Evolutionary conservation across 257 asterid genomes (phyloP), one percentile per base, ranked within the genome.

Genomic region (Salvia miltiorrhiza): DNA sequence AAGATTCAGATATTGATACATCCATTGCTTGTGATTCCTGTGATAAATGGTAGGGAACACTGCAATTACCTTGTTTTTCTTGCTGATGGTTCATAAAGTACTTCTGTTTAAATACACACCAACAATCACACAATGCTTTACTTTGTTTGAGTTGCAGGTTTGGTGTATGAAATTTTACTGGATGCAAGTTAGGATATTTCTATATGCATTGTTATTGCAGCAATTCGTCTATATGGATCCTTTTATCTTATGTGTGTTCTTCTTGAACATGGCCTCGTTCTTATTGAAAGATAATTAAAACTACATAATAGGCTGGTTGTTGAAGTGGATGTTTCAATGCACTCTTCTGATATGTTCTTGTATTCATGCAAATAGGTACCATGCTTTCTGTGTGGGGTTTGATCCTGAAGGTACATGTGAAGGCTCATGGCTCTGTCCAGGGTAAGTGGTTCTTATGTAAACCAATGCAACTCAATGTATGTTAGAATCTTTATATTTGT

Each of bases 11-110:
- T 76, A 77, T 89, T 74, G 99, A 94, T 81, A 94, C 97, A 61
- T 90, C 97, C 52, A 91, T 94, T 82, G 99, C 99, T 68, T 94
- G 99, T 84, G 99, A 94, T 83, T 86, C 88, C 17, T 94, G 99
- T 84, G 97, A 94, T 75, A 82, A 79, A 81, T 94, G 99, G 99
- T 90, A 82, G 64, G 79, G 23, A 59, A 33, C 30, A 45, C 40
- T 74, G 63, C 59, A 10, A 7, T n/a, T 53, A 44, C 61, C 60
- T 43, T 63, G 62, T 59, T 52, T 9, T 53, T 54, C 20, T 44
- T 35, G 19, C 52, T 45, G 73, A 75, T 61, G 77, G 47, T 33
- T 57, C 16, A 66, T 65, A 69, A 55, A 37, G 56, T 57, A 48
- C 59, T 3, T 35, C 55, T 5, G 14, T 24, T 61, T 59, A 49